A percentile compares a stretch with the other conserved stretches of the same genome.
phyloP scores from a whole-genome alignment of 2,329 filamentous ascomycete genomes.

The Colletotrichum orbiculare region DNA sequence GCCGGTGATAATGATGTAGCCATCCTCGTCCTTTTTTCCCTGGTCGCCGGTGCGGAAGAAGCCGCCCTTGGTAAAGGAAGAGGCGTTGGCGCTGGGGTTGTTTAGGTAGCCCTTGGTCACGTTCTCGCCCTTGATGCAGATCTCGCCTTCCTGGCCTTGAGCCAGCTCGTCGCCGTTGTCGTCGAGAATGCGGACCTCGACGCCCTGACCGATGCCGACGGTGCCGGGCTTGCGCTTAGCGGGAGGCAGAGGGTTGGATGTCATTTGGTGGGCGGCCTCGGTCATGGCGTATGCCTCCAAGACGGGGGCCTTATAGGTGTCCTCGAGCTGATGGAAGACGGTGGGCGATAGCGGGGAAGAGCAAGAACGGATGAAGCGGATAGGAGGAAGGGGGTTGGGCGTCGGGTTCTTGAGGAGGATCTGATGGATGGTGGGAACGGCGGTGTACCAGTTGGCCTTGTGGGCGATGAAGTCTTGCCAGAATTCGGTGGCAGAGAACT shows the following conservation, averaged over 20 bases:
- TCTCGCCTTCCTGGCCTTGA: constrained; percentile 80
- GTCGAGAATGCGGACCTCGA: constrained; percentile 83
- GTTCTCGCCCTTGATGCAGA: constrained; percentile 84
- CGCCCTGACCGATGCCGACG: constrained; percentile 85
- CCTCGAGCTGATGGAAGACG: constrained; percentile 82
- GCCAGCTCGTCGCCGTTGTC: constrained; percentile 74
- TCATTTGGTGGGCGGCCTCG: constrained; percentile 88
- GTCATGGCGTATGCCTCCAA: constrained; percentile 95
- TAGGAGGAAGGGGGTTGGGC: constrained; percentile 75
- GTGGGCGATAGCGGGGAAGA: constrained; percentile 86
- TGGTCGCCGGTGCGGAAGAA: constrained; percentile 93
- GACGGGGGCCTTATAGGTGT: constrained; percentile 80
- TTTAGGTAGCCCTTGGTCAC: constrained; percentile 89
- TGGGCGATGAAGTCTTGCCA: constrained; percentile 81
- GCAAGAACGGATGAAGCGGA: constrained; percentile 90
- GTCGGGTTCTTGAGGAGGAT: constrained; percentile 81
- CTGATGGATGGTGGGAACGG: constrained; percentile 92
- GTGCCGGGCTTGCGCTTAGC: constrained; percentile 82
- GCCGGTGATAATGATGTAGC: constrained; percentile 88
- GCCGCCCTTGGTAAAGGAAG: constrained; percentile 77
- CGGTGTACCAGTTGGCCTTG: constrained; percentile 90
- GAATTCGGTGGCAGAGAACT: constrained; percentile 86
- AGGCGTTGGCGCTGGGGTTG: constrained; percentile 79
- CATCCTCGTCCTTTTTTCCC: constrained; percentile 81
- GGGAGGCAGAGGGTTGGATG: constrained; percentile 77